A percentile compares a stretch with the other conserved stretches of the same genome.
phyloP scores from a whole-genome alignment of 495 filamentous ascomycete genomes.

The Penicillium cosmopolitanum region DNA sequence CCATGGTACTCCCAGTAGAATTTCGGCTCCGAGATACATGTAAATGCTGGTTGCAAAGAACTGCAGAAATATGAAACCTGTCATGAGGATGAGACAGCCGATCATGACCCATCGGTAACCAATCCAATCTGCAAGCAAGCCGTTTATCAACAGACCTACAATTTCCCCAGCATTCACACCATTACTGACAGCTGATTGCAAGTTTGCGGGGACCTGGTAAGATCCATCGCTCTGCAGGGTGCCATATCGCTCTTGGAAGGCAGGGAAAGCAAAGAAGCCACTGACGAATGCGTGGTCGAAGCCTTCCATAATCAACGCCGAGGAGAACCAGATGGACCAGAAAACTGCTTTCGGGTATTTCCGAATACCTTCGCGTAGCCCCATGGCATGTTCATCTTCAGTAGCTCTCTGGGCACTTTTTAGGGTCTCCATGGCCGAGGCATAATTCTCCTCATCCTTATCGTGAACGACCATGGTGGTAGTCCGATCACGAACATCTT shows the following conservation, averaged over 20 bases:
- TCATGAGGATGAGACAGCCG: conserved; percentile 56
- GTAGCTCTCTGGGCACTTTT: conserved; percentile 20
- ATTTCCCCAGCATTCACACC: conserved; percentile 63
- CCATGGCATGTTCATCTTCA: conserved; percentile 18
- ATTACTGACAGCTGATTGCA: conserved; percentile 69
- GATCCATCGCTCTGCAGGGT: conserved; percentile 29
- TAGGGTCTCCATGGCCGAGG: conserved; percentile 11
- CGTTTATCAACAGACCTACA: conserved; percentile 68
- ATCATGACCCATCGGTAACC: conserved; percentile 68
- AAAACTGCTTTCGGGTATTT: conserved; percentile 50
- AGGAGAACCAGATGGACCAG: conserved; percentile 47
- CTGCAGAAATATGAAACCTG: conserved; percentile 63
- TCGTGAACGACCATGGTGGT: conserved; percentile 16
- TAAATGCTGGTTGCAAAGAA: conserved; percentile 67
- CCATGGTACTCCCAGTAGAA: conserved; percentile 72
- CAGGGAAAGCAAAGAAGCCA: conserved; percentile 36
- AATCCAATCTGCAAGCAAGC: conserved; percentile 62
- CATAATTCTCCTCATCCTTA: conserved; percentile 19
- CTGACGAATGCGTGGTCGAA: conserved; percentile 48
- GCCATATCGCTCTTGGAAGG: conserved; percentile 44
- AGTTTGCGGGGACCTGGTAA: conserved; percentile 49
- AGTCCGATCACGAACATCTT: conserved; percentile 17
- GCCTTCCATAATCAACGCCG: conserved; percentile 52
- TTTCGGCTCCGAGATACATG: conserved; percentile 66
- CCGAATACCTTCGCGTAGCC: conserved; percentile 17